Conservation (phyloP, 2,329 filamentous ascomycete genomes). For the Neofusicoccum parvum region DNA sequence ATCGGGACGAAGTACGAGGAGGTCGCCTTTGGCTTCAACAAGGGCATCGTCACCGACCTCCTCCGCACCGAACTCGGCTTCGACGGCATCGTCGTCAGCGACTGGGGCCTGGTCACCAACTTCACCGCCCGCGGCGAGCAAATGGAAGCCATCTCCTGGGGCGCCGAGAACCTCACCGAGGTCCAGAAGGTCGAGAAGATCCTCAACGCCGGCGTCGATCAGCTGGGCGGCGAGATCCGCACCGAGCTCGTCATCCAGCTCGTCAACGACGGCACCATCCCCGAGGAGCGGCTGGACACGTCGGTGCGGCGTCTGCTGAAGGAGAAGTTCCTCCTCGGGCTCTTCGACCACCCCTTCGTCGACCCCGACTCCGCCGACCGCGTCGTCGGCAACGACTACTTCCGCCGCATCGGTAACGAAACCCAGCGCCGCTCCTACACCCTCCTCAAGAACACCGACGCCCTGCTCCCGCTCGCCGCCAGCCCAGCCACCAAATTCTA, state of each 20-base stretch:
- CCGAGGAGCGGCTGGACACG: slow-evolving; percentile 49
- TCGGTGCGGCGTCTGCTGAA: slow-evolving; percentile 51
- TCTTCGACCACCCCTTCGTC: slow-evolving; percentile 57
- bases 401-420: slow-evolving; percentile 41
- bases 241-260: slow-evolving; percentile 54
- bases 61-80: slow-evolving; percentile 53
- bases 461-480: slow-evolving; percentile 33
- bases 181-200: slow-evolving; percentile 47
- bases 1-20: slow-evolving; percentile 51
- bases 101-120: slow-evolving; percentile 58
- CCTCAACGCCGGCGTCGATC: slow-evolving; percentile 55
- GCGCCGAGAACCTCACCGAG: slow-evolving; percentile 49
- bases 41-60: slow-evolving; percentile 53
- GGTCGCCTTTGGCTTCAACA: slow-evolving; percentile 56
- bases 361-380: slow-evolving; percentile 46
- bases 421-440: slow-evolving; percentile 42
- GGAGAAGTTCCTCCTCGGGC: slow-evolving; percentile 56
- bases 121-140: slow-evolving; percentile 45
- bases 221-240: slow-evolving; percentile 54
- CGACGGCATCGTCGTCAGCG: slow-evolving; percentile 54
- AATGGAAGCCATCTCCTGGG: slow-evolving; percentile 55
- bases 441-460: slow-evolving; percentile 39
- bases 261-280: slow-evolving; percentile 44
- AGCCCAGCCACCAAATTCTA: slow-evolving; percentile 34
- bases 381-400: slow-evolving; percentile 50